A percentile compares a stretch with the other conserved stretches of the same genome.
Conservation (phyloP, 2,329 filamentous ascomycete species). For the Zymoseptoria brevis region DNA sequence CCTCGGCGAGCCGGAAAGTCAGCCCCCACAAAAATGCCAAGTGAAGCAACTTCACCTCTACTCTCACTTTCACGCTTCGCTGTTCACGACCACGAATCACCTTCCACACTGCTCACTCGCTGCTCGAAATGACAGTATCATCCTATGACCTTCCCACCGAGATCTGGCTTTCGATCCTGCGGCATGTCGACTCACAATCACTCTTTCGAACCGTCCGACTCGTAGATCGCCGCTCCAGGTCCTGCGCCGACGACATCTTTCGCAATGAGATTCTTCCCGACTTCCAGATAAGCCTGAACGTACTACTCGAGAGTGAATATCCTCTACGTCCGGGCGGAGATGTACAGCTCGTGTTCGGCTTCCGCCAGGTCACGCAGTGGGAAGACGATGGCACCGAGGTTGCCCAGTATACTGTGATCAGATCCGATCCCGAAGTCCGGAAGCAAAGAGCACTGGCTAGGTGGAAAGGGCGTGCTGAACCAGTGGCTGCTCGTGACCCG, state of each 20-base stretch:
- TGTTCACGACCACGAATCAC: not conserved
- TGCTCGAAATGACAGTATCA: constrained; percentile 2
- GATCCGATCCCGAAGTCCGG: not conserved
- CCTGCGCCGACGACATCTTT: constrained; percentile 2
- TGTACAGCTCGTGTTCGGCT: not conserved
- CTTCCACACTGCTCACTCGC: not conserved
- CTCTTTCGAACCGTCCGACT: constrained; percentile 1
- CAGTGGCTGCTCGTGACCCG: not conserved
- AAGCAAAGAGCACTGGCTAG: not conserved
- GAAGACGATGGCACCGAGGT: not conserved
- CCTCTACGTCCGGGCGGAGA: not conserved
- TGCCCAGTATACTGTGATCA: not conserved
- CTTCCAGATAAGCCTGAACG: constrained; percentile 1
- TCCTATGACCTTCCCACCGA: constrained; percentile 2
- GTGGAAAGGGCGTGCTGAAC: not conserved
- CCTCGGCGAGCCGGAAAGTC: too few relatives aligned
- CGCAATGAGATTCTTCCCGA: not conserved
- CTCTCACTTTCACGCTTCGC: not conserved
- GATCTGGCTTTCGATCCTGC: constrained; percentile 3
- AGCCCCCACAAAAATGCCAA: not conserved
- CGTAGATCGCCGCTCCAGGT: not conserved
- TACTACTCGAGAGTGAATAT: not conserved
- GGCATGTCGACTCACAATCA: not conserved
- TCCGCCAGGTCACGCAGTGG: not conserved
- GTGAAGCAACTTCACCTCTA: not conserved